Conservation (phyloP, 371 early-diverging fungal species). For the Mortierella sp. region DNA sequence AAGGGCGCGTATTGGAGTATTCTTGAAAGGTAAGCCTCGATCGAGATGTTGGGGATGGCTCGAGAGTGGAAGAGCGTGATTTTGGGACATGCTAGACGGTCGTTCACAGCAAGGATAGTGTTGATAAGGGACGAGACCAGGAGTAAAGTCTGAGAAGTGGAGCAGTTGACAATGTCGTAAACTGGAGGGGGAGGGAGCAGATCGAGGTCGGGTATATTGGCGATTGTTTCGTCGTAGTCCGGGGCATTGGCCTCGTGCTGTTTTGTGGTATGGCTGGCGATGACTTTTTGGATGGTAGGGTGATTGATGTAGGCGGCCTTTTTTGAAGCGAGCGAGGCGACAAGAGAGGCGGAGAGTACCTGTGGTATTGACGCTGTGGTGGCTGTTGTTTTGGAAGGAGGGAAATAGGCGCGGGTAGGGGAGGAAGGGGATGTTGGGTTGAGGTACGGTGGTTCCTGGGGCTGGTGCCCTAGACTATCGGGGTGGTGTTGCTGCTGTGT, state of each 20-base stretch:
- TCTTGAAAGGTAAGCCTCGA: slow-evolving; percentile 75
- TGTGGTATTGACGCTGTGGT: slow-evolving; percentile 13
- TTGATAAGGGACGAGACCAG: slow-evolving; percentile 69
- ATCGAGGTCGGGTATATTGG: slow-evolving; percentile 54
- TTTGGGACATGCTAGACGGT: slow-evolving; percentile 69
- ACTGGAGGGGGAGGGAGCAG: slow-evolving; percentile 52
- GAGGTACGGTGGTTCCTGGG: slow-evolving; percentile 18
- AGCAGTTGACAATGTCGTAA: slow-evolving; percentile 61
- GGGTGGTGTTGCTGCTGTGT: slow-evolving; percentile 16
- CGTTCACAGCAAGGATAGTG: slow-evolving; percentile 75
- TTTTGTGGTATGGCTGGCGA: slow-evolving; percentile 33
- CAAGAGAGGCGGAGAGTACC: slow-evolving; percentile 27
- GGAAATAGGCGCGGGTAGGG: slow-evolving; percentile 45
- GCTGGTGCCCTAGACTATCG: slow-evolving; percentile 25
- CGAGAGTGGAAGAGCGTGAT: slow-evolving; percentile 87
- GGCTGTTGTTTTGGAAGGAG: slow-evolving; percentile 23
- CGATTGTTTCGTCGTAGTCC: slow-evolving; percentile 44
- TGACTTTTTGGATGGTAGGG: slow-evolving; percentile 50
- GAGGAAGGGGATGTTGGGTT: slow-evolving; percentile 12
- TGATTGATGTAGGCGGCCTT: slow-evolving; percentile 45
- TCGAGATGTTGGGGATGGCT: slow-evolving; percentile 79
- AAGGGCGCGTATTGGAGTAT: slow-evolving; percentile 86
- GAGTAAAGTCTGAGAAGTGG: slow-evolving; percentile 57
- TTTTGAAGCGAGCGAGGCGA: slow-evolving; percentile 38
- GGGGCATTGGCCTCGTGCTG: slow-evolving; percentile 30